Percentiles rank a stretch among this genome's conserved stretches.
These are phyloP conservation scores for Neonectria neomacrospora DNA, from an alignment of 2,329 filamentous ascomycete species.

Conservation along the genomic window DNA sequence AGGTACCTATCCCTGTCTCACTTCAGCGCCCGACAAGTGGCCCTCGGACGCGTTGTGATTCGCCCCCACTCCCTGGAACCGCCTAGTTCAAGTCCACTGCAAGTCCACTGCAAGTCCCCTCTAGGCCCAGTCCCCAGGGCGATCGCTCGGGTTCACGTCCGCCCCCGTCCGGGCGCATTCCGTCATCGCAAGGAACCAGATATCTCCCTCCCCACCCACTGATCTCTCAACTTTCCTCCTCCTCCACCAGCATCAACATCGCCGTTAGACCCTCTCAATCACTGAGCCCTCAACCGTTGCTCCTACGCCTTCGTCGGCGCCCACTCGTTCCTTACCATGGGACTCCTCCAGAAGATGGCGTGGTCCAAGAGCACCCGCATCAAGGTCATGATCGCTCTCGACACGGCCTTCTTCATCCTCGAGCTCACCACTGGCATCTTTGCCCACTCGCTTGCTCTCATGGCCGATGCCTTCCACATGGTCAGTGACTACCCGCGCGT, in stretches of 20 bases:
- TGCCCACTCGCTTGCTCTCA: conserved; percentile 90
- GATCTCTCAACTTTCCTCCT: conserved; percentile 19
- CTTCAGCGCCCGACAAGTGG: conserved; percentile 7
- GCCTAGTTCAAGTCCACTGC: conserved; percentile 9
- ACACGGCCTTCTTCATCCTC: conserved; percentile 88
- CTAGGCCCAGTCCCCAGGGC: conserved; percentile 17
- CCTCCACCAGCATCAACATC: conserved; percentile 18
- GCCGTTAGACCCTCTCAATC: conserved; percentile 2
- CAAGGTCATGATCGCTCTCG: conserved; percentile 90
- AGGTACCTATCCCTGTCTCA: conserved; percentile 3
- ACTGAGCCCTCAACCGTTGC: conserved; percentile 6
- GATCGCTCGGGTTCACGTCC: conserved; percentile 16
- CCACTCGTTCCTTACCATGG: conserved; percentile 41
- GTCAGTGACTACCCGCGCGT: conserved; percentile 58
- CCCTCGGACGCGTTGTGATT: conserved; percentile 8
- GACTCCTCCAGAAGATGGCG: conserved; percentile 68
- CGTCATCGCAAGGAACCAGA: conserved; percentile 39
- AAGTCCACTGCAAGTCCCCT: not conserved
- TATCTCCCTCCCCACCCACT: conserved; percentile 33
- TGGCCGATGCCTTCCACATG: conserved; percentile 99
- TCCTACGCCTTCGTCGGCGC: conserved; percentile 26
- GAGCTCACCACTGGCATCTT: conserved; percentile 88
- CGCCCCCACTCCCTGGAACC: not conserved
- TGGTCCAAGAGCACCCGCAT: conserved; percentile 95
- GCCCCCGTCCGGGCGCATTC: conserved; percentile 35